Conservation (phyloP, 2,329 filamentous ascomycete species). For the Onygenales sp. region DNA sequence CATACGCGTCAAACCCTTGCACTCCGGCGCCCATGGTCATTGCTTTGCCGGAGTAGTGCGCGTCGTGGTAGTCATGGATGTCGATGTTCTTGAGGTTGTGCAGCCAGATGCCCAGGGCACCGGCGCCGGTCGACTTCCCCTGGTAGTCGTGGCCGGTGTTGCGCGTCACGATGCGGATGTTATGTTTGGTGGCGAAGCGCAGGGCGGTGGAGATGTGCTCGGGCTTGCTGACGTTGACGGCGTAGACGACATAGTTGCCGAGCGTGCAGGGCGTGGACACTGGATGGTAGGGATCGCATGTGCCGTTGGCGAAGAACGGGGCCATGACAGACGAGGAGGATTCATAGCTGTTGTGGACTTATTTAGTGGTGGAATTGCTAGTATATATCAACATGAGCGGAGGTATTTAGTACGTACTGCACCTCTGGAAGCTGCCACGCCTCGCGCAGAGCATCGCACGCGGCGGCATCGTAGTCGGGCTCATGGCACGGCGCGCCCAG, state of each 20-base stretch:
- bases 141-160: slow-evolving; percentile 34
- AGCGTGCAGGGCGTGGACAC: slow-evolving; percentile 3
- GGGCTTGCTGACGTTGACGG: slow-evolving; percentile 22
- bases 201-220: slow-evolving; percentile 17
- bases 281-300: too few relatives aligned
- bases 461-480: slow-evolving; percentile 7
- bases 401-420: too few relatives aligned
- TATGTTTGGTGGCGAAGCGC: slow-evolving; percentile 37
- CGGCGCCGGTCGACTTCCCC: slow-evolving; percentile 53
- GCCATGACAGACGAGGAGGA: too few relatives aligned
- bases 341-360: too few relatives aligned
- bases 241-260: slow-evolving; percentile 23
- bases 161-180: slow-evolving; percentile 41
- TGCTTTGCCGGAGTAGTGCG: slow-evolving; percentile 41
- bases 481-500: slow-evolving; percentile 29
- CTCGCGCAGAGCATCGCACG: slow-evolving; percentile 7
- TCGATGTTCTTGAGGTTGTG: slow-evolving; percentile 22
- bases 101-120: slow-evolving; percentile 28
- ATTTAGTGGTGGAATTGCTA: too few relatives aligned
- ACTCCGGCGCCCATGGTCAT: slow-evolving; percentile 49
- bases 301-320: too few relatives aligned
- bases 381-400: too few relatives aligned
- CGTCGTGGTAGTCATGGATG: slow-evolving; percentile 23
- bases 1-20: slow-evolving; percentile 41
- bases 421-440: too few relatives aligned